Evolutionary conservation across 371 early-diverging fungal genomes (phyloP).

Genomic region (Saksenaea oblongispora): DNA sequence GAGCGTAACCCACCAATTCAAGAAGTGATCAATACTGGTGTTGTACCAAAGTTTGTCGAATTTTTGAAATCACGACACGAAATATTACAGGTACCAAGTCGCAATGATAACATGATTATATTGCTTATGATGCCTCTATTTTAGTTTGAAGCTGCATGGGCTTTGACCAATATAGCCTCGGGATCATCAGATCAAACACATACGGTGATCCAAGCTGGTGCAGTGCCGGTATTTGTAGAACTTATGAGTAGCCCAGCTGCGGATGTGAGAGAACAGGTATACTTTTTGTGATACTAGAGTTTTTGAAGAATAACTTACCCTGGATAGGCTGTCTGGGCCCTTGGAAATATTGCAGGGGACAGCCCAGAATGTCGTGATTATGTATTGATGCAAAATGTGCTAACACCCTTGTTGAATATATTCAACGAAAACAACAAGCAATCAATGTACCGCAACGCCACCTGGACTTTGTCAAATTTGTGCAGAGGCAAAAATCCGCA

Average conservation of each 20-base stretch:
- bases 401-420: constrained; percentile 79
- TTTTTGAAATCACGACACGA: constrained; percentile 80
- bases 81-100: constrained; percentile 78
- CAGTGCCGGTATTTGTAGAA: constrained; percentile 90
- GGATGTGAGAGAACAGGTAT: constrained; percentile 95
- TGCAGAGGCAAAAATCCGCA: constrained; percentile 98
- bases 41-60: constrained; percentile 94
- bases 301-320: neutral
- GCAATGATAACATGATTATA: neutral
- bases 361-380: constrained; percentile 91
- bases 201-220: constrained; percentile 88
- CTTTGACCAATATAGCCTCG: constrained; percentile 99
- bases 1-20: constrained; percentile 98
- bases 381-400: constrained; percentile 84
- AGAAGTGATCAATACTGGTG: constrained; percentile 91
- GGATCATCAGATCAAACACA: constrained; percentile 96
- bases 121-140: neutral
- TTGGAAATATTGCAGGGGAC: constrained; percentile 99
- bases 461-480: constrained; percentile 98
- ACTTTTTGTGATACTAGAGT: neutral
- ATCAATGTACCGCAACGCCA: constrained; percentile 94
- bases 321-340: constrained; percentile 97
- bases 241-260: constrained; percentile 80
- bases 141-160: constrained; percentile 99
- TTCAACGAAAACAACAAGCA: constrained; percentile 84